Evolutionary conservation across 345 rosid species (phyloP).

Genomic region (Citrus mangshanensis): DNA sequence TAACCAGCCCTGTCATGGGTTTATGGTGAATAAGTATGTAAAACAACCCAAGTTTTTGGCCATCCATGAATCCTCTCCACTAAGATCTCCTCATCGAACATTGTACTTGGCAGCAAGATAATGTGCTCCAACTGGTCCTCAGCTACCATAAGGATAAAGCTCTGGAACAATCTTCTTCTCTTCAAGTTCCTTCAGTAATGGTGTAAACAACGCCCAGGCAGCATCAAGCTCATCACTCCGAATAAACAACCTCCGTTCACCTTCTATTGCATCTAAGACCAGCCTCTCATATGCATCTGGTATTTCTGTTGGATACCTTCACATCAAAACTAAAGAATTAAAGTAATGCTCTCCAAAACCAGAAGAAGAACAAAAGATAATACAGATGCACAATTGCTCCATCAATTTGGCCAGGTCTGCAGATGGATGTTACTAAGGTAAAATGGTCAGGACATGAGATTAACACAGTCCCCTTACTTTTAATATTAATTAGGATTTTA

Average conservation of each 20-base stretch:
- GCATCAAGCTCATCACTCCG: constrained; percentile 93
- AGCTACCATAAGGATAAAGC: constrained; percentile 84
- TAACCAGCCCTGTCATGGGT: not conserved
- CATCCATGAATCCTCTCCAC: constrained; percentile 34
- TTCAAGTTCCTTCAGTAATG: constrained; percentile 66
- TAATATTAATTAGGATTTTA: too few species aligned
- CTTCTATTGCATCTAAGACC: constrained; percentile 78
- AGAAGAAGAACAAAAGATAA: not conserved
- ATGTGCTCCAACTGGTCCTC: constrained; percentile 89
- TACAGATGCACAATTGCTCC: not conserved
- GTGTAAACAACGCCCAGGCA: constrained; percentile 80
- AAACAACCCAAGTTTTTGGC: not conserved
- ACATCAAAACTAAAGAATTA: not conserved
- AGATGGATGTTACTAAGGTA: not conserved
- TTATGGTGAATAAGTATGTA: not conserved
- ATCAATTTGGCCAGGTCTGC: not conserved
- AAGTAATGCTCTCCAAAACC: not conserved
- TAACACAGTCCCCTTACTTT: not conserved
- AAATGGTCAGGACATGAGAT: not conserved
- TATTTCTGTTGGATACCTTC: constrained; percentile 70
- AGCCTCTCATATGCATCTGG: constrained; percentile 94
- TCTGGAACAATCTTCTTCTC: constrained; percentile 70
- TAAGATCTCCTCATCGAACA: constrained; percentile 88
- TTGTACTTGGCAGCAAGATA: constrained; percentile 91
- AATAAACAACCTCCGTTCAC: constrained; percentile 76